These are phyloP conservation scores for Castanopsis chinensis DNA, from an alignment of 306 rosid species.

Conservation along the genomic window DNA sequence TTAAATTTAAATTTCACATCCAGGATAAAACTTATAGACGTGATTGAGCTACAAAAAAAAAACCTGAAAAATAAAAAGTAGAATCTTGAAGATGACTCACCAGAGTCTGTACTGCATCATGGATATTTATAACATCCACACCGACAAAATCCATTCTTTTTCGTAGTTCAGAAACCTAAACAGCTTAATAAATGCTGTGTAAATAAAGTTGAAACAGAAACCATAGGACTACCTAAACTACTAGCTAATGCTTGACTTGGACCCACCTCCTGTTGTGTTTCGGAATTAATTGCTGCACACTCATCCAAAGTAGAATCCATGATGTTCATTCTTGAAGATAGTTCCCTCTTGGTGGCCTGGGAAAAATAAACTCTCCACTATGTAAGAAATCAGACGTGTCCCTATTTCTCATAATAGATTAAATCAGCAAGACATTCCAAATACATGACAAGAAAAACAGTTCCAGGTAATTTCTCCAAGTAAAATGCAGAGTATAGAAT, in stretches of 20 bases:
- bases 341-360: slow-evolving; percentile 65
- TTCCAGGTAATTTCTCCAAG: neutral
- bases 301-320: slow-evolving; percentile 62
- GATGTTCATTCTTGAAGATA: slow-evolving; percentile 57
- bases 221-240: neutral
- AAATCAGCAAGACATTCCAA: slow-evolving; percentile 1
- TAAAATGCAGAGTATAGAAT: slow-evolving; percentile 14
- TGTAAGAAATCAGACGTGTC: slow-evolving; percentile 15
- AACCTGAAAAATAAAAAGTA: neutral
- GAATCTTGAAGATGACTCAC: slow-evolving; percentile 38
- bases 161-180: slow-evolving; percentile 58
- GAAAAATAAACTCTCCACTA: slow-evolving; percentile 13
- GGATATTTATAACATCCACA: slow-evolving; percentile 47
- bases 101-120: slow-evolving; percentile 49
- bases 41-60: neutral
- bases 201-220: slow-evolving; percentile 1
- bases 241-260: slow-evolving; percentile 4
- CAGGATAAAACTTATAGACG: neutral
- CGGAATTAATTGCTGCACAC: slow-evolving; percentile 37
- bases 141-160: slow-evolving; percentile 39
- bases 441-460: slow-evolving; percentile 1
- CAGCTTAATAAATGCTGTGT: slow-evolving; percentile 8
- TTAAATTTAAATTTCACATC: slow-evolving; percentile 20
- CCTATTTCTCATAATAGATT: slow-evolving; percentile 2
- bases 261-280: slow-evolving; percentile 60